Evolutionary conservation across 2,329 filamentous ascomycete species (phyloP).

Genomic region (Penicillium sp.): DNA sequence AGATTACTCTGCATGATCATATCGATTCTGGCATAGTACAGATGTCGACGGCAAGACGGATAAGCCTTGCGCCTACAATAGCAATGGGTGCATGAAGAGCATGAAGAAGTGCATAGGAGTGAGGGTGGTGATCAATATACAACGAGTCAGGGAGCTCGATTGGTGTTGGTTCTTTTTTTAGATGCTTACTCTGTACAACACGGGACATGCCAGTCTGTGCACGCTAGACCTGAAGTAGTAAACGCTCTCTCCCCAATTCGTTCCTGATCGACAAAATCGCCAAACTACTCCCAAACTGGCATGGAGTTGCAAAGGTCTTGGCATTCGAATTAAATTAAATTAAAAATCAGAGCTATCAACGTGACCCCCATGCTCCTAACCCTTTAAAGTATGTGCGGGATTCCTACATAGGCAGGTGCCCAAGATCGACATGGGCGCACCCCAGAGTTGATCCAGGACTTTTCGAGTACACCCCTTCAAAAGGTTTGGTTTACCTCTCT

Average conservation of each 20-base stretch:
- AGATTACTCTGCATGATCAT: background rate
- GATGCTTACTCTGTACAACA: background rate
- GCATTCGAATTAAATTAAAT: background rate
- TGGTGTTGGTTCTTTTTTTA: slow-evolving; percentile 20
- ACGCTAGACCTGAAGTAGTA: background rate
- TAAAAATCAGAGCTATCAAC: background rate
- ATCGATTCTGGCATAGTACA: too few species aligned
- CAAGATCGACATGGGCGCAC: background rate
- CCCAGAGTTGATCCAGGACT: background rate
- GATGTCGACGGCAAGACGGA: background rate
- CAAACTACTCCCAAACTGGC: background rate
- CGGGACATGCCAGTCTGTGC: background rate
- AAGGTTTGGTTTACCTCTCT: background rate
- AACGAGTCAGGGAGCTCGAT: slow-evolving; percentile 8
- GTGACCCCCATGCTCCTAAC: background rate
- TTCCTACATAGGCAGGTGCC: background rate
- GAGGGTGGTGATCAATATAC: background rate
- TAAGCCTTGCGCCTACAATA: background rate
- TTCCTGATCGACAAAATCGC: background rate
- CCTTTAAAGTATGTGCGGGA: background rate
- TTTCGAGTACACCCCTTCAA: background rate
- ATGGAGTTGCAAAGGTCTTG: background rate
- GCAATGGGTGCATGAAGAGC: background rate
- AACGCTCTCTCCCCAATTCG: background rate
- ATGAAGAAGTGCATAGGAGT: background rate